These are phyloP conservation scores for Aspergillus bridgeri DNA, from an alignment of 495 filamentous ascomycete species.

Conservation along the genomic window DNA sequence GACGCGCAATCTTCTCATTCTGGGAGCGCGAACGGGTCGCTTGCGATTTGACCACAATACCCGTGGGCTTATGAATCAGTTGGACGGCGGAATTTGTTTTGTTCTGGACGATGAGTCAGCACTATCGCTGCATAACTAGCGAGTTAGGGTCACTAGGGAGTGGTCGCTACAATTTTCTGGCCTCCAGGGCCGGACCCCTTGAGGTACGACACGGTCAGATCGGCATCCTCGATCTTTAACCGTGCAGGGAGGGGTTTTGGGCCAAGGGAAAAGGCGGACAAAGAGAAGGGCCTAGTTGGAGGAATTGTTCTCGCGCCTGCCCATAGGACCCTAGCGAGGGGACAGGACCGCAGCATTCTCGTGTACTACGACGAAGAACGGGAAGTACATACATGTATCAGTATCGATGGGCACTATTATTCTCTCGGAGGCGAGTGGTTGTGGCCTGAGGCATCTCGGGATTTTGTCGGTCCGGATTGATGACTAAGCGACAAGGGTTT, in stretches of 20 bases:
- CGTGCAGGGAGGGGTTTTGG: slow-evolving; percentile 69
- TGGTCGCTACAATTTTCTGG: slow-evolving; percentile 69
- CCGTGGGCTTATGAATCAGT: slow-evolving; percentile 82
- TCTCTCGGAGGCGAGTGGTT: not conserved
- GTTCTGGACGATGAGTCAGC: slow-evolving; percentile 53
- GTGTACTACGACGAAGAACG: not conserved
- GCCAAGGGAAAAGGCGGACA: slow-evolving; percentile 16
- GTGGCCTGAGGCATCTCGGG: not conserved
- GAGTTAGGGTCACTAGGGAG: not conserved
- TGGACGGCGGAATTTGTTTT: slow-evolving; percentile 97
- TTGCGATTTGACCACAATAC: slow-evolving; percentile 88
- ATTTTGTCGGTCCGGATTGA: not conserved
- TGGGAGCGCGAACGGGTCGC: slow-evolving; percentile 82
- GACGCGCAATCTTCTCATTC: slow-evolving; percentile 83
- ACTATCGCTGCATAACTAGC: not conserved
- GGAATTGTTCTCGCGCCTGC: not conserved
- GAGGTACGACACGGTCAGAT: slow-evolving; percentile 80
- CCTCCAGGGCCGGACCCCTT: slow-evolving; percentile 92
- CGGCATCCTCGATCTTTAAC: slow-evolving; percentile 67
- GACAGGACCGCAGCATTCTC: not conserved
- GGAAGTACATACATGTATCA: too few species aligned
- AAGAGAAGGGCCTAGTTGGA: slow-evolving; percentile 23
- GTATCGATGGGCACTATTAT: too few species aligned
- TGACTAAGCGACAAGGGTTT: too few species aligned
- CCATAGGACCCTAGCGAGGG: not conserved